Percentiles rank a stretch among this genome's conserved stretches.
phyloP scores from a whole-genome alignment of 2,329 filamentous ascomycete species.

The Colletotrichum plurivorum region DNA sequence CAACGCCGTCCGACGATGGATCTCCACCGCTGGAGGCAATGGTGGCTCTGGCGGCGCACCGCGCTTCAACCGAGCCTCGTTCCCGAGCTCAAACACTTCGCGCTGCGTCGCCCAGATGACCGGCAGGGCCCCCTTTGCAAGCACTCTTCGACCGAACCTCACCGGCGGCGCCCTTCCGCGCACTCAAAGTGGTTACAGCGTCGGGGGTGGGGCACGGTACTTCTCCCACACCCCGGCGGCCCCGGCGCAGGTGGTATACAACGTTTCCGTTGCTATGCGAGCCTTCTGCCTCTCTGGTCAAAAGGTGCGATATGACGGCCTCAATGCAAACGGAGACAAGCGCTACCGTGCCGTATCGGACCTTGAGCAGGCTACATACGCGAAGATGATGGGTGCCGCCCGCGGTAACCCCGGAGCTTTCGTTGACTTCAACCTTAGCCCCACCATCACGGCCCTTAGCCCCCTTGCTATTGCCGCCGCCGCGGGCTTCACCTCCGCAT shows the following conservation, averaged over 20 bases:
- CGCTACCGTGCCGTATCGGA: constrained; percentile 83
- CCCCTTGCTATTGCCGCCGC: constrained; percentile 73
- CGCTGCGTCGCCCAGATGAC: constrained; percentile 73
- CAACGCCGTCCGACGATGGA: constrained; percentile 64
- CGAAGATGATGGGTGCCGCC: constrained; percentile 74
- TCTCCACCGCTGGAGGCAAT: constrained; percentile 52
- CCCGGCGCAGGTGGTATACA: constrained; percentile 92
- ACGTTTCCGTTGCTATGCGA: constrained; percentile 93
- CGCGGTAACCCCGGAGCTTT: constrained; percentile 79
- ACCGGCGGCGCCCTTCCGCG: constrained; percentile 89
- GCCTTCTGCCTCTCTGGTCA: constrained; percentile 94
- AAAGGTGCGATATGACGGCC: constrained; percentile 88
- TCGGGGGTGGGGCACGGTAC: constrained; percentile 82
- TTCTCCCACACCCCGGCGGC: constrained; percentile 91
- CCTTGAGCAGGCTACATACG: constrained; percentile 79
- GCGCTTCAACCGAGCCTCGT: constrained; percentile 63
- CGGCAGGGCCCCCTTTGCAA: constrained; percentile 87
- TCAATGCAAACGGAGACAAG: constrained; percentile 80
- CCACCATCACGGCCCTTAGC: constrained; percentile 90
- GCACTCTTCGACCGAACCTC: constrained; percentile 89
- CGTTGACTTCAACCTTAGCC: constrained; percentile 90
- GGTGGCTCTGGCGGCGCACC: constrained; percentile 48
- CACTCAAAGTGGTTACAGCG: constrained; percentile 89
- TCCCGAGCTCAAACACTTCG: constrained; percentile 64
- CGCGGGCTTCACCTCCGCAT: constrained; percentile 61